Base-by-base conservation (phyloP, 2,329 filamentous ascomycete species). In the Neobulgaria alba region DNA sequence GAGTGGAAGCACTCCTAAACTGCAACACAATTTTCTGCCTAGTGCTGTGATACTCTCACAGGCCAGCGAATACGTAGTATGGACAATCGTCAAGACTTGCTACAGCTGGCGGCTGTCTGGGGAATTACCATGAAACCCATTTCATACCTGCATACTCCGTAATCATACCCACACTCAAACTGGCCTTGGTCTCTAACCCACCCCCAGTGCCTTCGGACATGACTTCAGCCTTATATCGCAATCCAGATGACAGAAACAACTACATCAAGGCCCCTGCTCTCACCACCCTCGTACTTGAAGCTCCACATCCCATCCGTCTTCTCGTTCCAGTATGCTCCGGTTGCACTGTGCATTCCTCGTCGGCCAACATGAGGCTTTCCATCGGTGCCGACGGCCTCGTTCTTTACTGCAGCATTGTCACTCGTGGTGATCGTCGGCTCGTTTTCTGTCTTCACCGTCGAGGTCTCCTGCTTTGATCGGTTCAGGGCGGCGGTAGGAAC, bases 291-390 rank as follows among this genome's bases (percentile, higher is more conserved):
- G 61, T 80, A 90, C 70, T 92, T 92, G 69, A 82, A 88, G 55
- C 78, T 87, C 82, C 83, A 92, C 75, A 89, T 89, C 53, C 85
- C 85, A 58, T 92, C 85, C 64, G 82, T 86, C 68, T 88, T 85
- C 67, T 88, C 85, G 64, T 92, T 87, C 85, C 85, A 92, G 71
- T 83, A 92, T 23, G 85, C 86, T 36, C 85, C 85, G 33, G 82
- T 85, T 16, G 85, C 85, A 62, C 78, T 84, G 69, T 92, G 85
- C 85, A 92, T 92, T 50, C 92, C 92, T 51, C 90, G 78, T 51
- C 89, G 79, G 41, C 88, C 90, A 42, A 84, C 82, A 60, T 82
- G 77, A n/a, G 75, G 72, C 66, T 79, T 80, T 50, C 74, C 76
- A 46, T 77, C 72, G 19, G 77, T 81, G 47, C 73, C 72, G 20